Conservation (phyloP, 495 filamentous ascomycete species). For the Neurospora africana region DNA sequence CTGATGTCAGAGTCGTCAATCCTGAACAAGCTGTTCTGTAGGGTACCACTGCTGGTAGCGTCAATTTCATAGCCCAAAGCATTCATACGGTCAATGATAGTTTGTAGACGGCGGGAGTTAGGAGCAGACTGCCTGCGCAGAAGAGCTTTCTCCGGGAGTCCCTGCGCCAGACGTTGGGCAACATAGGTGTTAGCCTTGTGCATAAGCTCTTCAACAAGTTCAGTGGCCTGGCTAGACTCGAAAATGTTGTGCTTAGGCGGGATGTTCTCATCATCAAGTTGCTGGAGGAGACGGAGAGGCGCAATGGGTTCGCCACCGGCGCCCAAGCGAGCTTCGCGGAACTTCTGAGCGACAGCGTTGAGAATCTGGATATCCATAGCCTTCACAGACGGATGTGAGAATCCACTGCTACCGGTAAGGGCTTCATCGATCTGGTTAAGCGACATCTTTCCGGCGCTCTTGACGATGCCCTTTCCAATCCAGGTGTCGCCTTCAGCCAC, state of each 20-base stretch:
- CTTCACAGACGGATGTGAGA: slow-evolving; percentile 47
- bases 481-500: slow-evolving; percentile 76
- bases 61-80: slow-evolving; percentile 83
- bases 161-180: slow-evolving; percentile 68
- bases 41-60: slow-evolving; percentile 72
- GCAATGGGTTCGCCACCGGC: slow-evolving; percentile 68
- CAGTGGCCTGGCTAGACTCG: slow-evolving; percentile 76
- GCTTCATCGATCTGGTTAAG: slow-evolving; percentile 79
- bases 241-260: slow-evolving; percentile 95
- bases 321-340: slow-evolving; percentile 76
- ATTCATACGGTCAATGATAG: slow-evolving; percentile 87
- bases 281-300: slow-evolving; percentile 76
- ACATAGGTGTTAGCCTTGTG: slow-evolving; percentile 85
- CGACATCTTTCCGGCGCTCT: slow-evolving; percentile 73
- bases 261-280: slow-evolving; percentile 97
- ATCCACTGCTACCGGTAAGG: slow-evolving; percentile 49
- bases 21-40: slow-evolving; percentile 89
- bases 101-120: slow-evolving; percentile 77
- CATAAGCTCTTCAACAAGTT: slow-evolving; percentile 88
- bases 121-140: slow-evolving; percentile 78
- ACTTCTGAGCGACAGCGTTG: slow-evolving; percentile 69
- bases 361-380: slow-evolving; percentile 66
- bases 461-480: slow-evolving; percentile 90
- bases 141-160: slow-evolving; percentile 83
- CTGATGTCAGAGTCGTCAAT: slow-evolving; percentile 78